A percentile compares a stretch with the other conserved stretches of the same genome.
phyloP scores from a whole-genome alignment of 768 basidiomycete genomes.

The Cytidiella melzeri region DNA sequence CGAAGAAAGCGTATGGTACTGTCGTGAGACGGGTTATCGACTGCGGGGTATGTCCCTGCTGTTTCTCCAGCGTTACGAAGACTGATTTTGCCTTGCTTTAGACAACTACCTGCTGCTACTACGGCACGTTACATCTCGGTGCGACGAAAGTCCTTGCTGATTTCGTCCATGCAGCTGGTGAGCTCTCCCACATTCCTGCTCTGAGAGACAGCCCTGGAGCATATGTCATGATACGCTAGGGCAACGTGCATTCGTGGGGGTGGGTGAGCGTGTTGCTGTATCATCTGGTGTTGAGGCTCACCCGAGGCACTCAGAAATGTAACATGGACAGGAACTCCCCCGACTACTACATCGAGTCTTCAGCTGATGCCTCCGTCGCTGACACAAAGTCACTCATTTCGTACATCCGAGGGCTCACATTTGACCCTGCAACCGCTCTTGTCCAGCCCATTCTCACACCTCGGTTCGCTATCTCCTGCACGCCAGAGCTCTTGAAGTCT shows the following conservation, averaged over 20 bases:
- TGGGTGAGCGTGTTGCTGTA: constrained; percentile 31
- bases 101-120: constrained; percentile 96
- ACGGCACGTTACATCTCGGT: constrained; percentile 75
- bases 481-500: constrained; percentile 53
- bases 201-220: too few species aligned
- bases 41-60: constrained; percentile 56
- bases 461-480: constrained; percentile 92
- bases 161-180: constrained; percentile 56
- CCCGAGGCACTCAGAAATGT: constrained; percentile 56
- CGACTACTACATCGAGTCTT: constrained; percentile 62
- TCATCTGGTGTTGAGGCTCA: neutral
- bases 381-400: constrained; percentile 61
- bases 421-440: constrained; percentile 31
- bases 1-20: constrained; percentile 56
- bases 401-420: constrained; percentile 56
- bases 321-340: constrained; percentile 81
- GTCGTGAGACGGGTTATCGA: constrained; percentile 70
- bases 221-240: constrained; percentile 44
- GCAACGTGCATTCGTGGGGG: constrained; percentile 82
- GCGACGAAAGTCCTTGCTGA: constrained; percentile 79
- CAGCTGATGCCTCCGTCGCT: constrained; percentile 48
- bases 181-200: too few species aligned
- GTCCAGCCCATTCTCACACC: constrained; percentile 92
- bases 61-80: neutral
- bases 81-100: constrained; percentile 23